Conservation (phyloP, 2,329 filamentous ascomycete genomes). For the Thermothelomyces thermophilus region DNA sequence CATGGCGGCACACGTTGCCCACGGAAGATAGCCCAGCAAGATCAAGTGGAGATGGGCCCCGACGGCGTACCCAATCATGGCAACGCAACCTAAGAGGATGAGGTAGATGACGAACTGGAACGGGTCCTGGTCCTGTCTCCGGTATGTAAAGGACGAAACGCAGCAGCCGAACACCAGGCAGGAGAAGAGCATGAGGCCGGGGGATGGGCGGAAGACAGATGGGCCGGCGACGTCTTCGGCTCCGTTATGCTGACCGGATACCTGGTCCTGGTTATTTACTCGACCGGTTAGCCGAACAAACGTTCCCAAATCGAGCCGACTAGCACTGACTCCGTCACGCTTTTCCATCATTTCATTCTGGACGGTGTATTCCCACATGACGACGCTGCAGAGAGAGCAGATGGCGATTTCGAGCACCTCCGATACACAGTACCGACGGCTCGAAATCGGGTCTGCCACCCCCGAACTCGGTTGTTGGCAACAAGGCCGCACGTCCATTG, state of each 20-base stretch:
- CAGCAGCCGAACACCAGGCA: conserved; percentile 32
- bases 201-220: conserved; percentile 28
- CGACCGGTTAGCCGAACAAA: conserved; percentile 8
- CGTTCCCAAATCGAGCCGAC: not conserved
- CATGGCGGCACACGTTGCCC: conserved; percentile 33
- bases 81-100: conserved; percentile 22
- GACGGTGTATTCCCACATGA: conserved; percentile 21
- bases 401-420: conserved; percentile 20
- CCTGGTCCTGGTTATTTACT: conserved; percentile 3
- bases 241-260: not conserved
- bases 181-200: conserved; percentile 29
- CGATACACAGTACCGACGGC: conserved; percentile 4
- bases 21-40: conserved; percentile 32
- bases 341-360: conserved; percentile 13
- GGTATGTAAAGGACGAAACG: conserved; percentile 32
- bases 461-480: conserved; percentile 2
- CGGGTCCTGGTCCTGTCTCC: conserved; percentile 28
- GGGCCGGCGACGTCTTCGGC: not conserved
- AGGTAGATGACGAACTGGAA: conserved; percentile 30
- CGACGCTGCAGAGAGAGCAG: conserved; percentile 17
- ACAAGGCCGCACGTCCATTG: conserved; percentile 16
- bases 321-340: conserved; percentile 11
- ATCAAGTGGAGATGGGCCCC: conserved; percentile 28
- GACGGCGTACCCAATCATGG: conserved; percentile 23
- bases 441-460: not conserved